Evolutionary conservation across 202 grass and related monocot species (phyloP).

Genomic region (Brachypodium distachyon): DNA sequence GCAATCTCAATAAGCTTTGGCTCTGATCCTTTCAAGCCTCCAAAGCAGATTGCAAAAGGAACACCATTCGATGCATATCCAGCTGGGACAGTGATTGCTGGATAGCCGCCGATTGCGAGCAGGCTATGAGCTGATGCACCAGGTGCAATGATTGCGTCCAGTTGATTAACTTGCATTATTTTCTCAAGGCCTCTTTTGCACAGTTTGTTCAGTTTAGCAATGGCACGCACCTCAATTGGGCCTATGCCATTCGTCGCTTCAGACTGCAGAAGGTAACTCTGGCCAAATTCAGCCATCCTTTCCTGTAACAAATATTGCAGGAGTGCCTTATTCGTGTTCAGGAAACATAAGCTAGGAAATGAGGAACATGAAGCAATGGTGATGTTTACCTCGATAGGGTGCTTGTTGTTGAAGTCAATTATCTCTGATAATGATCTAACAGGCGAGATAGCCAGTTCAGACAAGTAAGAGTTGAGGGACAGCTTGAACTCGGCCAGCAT

Average conservation of each 20-base stretch:
- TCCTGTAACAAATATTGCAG: conserved; percentile 38
- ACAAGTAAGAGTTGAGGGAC: conserved; percentile 55
- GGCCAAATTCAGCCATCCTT: conserved; percentile 51
- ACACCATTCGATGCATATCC: conserved; percentile 41
- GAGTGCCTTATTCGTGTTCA: not conserved
- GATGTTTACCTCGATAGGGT: conserved; percentile 35
- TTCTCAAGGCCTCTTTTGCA: conserved; percentile 49
- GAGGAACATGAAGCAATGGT: not conserved
- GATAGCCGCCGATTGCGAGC: conserved; percentile 65
- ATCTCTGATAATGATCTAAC: conserved; percentile 71
- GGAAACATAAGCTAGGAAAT: not conserved
- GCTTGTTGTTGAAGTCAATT: conserved; percentile 63
- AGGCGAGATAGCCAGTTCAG: conserved; percentile 37
- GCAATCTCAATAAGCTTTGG: conserved; percentile 67
- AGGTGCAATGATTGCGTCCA: conserved; percentile 61
- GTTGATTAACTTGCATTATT: conserved; percentile 40
- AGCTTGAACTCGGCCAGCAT: conserved; percentile 74
- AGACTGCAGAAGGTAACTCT: conserved; percentile 52
- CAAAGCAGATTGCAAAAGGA: conserved; percentile 67
- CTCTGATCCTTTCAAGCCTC: conserved; percentile 68
- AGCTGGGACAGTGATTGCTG: conserved; percentile 57
- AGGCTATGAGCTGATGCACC: conserved; percentile 35
- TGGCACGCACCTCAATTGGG: conserved; percentile 31
- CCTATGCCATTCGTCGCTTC: conserved; percentile 59
- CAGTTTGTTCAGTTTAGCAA: conserved; percentile 44